These are phyloP conservation scores for Diplodia intermedia DNA, from an alignment of 2,329 filamentous ascomycete species.

Conservation along the genomic window DNA sequence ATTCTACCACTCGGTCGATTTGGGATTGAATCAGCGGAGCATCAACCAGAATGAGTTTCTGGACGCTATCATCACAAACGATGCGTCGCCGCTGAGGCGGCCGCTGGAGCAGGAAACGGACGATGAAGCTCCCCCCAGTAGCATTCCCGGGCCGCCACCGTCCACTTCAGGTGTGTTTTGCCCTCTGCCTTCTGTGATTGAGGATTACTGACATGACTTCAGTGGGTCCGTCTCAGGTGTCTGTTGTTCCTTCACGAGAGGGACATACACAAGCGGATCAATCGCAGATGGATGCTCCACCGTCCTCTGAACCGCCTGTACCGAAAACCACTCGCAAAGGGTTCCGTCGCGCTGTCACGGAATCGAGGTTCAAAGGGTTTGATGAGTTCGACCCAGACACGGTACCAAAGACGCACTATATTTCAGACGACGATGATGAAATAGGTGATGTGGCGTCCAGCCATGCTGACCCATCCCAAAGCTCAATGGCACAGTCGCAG, in stretches of 20 bases:
- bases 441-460: conserved; percentile 22
- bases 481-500: conserved; percentile 1
- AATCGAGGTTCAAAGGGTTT: conserved; percentile 74
- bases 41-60: conserved; percentile 92
- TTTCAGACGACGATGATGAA: background rate
- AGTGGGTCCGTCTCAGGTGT: conserved; percentile 7
- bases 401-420: background rate
- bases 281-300: background rate
- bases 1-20: conserved; percentile 72
- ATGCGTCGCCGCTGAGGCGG: conserved; percentile 74
- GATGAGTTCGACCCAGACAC: conserved; percentile 60
- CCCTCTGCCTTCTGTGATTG: background rate
- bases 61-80: conserved; percentile 82
- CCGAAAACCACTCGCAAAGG: conserved; percentile 8
- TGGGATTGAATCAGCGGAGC: conserved; percentile 77
- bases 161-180: conserved; percentile 30
- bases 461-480: conserved; percentile 41
- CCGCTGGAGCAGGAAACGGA: conserved; percentile 60
- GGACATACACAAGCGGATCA: background rate
- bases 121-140: conserved; percentile 34
- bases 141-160: conserved; percentile 34
- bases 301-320: conserved; percentile 8
- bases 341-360: conserved; percentile 43
- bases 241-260: background rate
- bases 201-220: background rate